Conservation (phyloP, 1,139 yeast species). For the Geotrichum aggregatum region DNA sequence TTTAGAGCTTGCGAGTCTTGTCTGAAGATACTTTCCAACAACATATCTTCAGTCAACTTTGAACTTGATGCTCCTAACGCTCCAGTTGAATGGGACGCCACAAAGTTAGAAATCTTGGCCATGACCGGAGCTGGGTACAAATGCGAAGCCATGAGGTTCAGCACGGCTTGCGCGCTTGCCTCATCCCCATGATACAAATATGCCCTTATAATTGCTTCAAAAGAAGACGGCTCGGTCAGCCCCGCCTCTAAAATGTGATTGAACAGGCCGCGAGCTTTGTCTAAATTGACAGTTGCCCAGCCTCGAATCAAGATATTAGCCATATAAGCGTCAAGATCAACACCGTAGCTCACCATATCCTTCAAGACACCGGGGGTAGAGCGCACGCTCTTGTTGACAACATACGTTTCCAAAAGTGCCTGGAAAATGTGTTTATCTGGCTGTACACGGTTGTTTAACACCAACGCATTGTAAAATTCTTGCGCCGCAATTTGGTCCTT, state of each 20-base stretch:
- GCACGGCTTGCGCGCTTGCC: constrained; percentile 31
- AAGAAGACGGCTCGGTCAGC: constrained; percentile 40
- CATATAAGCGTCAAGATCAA: constrained; percentile 39
- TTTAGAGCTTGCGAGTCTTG: constrained; percentile 10
- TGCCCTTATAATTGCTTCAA: constrained; percentile 39
- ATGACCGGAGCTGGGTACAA: constrained; percentile 37
- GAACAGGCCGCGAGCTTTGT: constrained; percentile 36
- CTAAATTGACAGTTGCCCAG: constrained; percentile 37
- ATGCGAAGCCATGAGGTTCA: constrained; percentile 31
- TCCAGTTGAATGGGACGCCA: constrained; percentile 20
- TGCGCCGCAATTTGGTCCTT: constrained; percentile 38
- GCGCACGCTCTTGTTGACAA: constrained; percentile 35
- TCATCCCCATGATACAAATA: constrained; percentile 33
- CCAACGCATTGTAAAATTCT: constrained; percentile 36
- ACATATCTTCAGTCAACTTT: constrained; percentile 20
- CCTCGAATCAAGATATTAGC: constrained; percentile 41
- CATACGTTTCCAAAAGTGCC: constrained; percentile 41
- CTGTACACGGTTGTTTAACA: constrained; percentile 32
- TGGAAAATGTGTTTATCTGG: constrained; percentile 42
- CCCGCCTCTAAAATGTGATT: constrained; percentile 30
- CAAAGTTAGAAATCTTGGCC: constrained; percentile 23
- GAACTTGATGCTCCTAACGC: not conserved
- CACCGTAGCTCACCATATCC: constrained; percentile 38
- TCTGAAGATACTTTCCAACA: constrained; percentile 16
- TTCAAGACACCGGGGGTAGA: constrained; percentile 36